phyloP scores from a whole-genome alignment of 345 rosid genomes.

The Firmiana major region DNA sequence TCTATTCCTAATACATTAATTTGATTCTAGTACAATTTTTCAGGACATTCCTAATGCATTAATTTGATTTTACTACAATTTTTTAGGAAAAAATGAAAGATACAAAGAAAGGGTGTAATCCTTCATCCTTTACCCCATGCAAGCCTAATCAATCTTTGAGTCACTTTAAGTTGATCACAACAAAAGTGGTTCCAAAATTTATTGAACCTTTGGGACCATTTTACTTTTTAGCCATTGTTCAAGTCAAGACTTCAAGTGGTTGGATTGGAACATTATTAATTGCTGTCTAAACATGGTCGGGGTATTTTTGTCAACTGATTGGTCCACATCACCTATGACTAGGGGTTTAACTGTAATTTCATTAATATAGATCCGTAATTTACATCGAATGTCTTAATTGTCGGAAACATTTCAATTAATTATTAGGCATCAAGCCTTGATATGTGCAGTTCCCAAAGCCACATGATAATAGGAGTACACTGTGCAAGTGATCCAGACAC shows the following conservation, averaged over 20 bases:
- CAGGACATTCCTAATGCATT: not conserved
- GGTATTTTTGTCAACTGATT: slow-evolving; percentile 6
- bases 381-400: not conserved
- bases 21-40: not conserved
- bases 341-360: slow-evolving; percentile 24
- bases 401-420: slow-evolving; percentile 28
- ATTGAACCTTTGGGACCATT: not conserved
- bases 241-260: not conserved
- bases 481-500: slow-evolving; percentile 16
- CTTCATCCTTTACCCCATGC: not conserved
- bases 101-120: not conserved
- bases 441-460: slow-evolving; percentile 32
- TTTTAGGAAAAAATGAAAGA: not conserved
- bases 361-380: not conserved
- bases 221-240: not conserved
- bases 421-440: slow-evolving; percentile 16
- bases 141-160: not conserved
- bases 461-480: slow-evolving; percentile 9
- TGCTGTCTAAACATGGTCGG: not conserved
- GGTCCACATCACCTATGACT: not conserved
- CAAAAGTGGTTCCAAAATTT: not conserved
- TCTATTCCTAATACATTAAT: not conserved
- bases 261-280: not conserved
- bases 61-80: not conserved
- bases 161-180: no score